Evolutionary conservation across 345 rosid genomes (phyloP), one percentile per base, ranked within the genome.

Genomic region (Salix dunnii): DNA sequence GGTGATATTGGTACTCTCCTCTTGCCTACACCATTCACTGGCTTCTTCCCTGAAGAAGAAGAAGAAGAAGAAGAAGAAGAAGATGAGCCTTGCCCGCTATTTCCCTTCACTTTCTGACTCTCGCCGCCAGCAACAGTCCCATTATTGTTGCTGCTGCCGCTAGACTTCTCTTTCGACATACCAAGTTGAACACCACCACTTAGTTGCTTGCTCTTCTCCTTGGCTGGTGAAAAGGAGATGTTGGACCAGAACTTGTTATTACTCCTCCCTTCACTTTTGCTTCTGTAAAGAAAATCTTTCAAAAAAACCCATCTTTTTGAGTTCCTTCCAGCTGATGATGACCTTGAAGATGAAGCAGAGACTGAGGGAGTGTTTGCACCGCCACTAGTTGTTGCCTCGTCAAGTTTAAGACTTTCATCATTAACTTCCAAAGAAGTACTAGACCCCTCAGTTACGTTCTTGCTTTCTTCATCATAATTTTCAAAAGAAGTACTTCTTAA

Each of bases 251-350:
- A 86, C 77, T 88, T 96, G 82, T 89, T 92, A 67, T 85, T 90
- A 65, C 89, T 91, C 36, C 98, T 89, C 28, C 99, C 99, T 89
- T 96, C 99, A 67, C 84, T 82, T 78, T 96, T 96, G 88, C 99
- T 96, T 69, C 98, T 77, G 60, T 90, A 89, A 16, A 96, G 82
- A 75, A 93, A 88, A 83, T 96, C 99, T 67, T 96, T 95, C 43
- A 96, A 74, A 20, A 96, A 96, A 7, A 91, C 92, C 99, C 98
- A 96, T 67, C 93, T 86, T 88, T 86, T 93, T 3, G 99, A 96
- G 89, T 92, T 96, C 82, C 99, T 88, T 0, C 99, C 97, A 48
- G 93, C 91, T 14, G 97, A 93, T 1, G 94, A 90, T 48, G 97
- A 90, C 77, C 99, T 79, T 0, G 98, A 92, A n/a, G 97, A 86